Evolutionary conservation across 768 basidiomycete species (phyloP).

Genomic region (Cantharellus anzutake): DNA sequence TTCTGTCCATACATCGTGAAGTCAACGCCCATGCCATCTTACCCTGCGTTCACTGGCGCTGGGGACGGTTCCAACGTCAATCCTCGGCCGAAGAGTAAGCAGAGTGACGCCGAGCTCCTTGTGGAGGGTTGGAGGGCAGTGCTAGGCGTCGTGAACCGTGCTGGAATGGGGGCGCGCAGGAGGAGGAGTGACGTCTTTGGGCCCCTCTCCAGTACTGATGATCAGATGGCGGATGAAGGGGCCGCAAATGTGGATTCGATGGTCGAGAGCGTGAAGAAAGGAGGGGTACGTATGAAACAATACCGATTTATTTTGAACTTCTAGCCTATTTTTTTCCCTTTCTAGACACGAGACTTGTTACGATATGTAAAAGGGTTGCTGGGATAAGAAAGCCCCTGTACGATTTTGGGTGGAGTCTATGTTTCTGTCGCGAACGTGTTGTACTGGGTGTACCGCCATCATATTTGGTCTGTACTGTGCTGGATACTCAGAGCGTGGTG

Average conservation of each 20-base stretch:
- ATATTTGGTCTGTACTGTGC: too few relatives aligned
- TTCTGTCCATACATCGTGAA: constrained; percentile 58
- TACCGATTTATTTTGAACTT: not conserved
- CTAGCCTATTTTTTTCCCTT: not conserved
- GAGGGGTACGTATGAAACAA: constrained; percentile 28
- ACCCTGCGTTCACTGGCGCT: not conserved
- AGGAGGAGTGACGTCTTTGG: constrained; percentile 14
- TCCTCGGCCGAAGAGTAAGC: not conserved
- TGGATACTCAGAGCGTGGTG: too few relatives aligned
- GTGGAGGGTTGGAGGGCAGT: constrained; percentile 71
- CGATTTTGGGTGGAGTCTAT: too few relatives aligned
- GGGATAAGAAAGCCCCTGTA: not conserved
- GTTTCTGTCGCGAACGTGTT: too few relatives aligned
- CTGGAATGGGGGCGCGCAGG: constrained; percentile 40
- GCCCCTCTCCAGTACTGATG: constrained; percentile 5
- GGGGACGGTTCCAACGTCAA: not conserved
- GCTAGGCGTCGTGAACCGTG: constrained; percentile 44
- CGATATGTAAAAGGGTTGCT: constrained; percentile 37
- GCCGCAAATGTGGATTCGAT: constrained; percentile 33
- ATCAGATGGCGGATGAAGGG: constrained; percentile 17
- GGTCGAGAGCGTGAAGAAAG: constrained; percentile 51
- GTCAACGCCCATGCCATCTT: constrained; percentile 11
- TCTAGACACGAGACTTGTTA: constrained; percentile 48
- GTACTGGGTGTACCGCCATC: too few relatives aligned
- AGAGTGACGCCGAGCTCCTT: constrained; percentile 10